Evolutionary conservation across 148 eudicot species (phyloP).

Genomic region (Rhododendron williamsianum): DNA sequence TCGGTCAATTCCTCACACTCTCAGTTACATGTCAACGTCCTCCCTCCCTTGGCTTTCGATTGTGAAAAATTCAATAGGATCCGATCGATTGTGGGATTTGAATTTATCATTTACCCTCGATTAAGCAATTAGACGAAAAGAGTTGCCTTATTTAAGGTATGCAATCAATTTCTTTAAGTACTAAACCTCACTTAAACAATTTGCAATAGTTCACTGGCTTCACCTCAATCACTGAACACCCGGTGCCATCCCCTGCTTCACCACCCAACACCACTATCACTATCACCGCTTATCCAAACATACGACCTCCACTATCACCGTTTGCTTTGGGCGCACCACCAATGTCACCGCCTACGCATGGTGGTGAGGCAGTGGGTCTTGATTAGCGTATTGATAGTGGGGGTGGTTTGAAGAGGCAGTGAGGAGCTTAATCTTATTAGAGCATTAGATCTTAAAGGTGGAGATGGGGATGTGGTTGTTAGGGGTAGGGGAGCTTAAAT

Average conservation of each 20-base stretch:
- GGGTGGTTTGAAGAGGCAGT: not conserved
- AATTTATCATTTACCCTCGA: not conserved
- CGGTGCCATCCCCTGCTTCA: not conserved
- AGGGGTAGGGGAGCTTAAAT: no score
- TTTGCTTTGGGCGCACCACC: not conserved
- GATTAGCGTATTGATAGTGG: not conserved
- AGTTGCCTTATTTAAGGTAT: not conserved
- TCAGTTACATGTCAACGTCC: not conserved
- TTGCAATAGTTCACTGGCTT: not conserved
- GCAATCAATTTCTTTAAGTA: not conserved
- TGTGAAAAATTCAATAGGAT: not conserved
- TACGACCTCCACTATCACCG: not conserved
- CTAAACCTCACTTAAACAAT: not conserved
- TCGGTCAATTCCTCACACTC: not conserved
- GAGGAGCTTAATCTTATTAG: not conserved
- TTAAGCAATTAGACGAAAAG: not conserved
- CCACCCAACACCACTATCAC: not conserved
- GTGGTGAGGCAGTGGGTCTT: not conserved
- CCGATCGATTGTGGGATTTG: not conserved
- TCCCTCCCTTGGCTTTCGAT: not conserved
- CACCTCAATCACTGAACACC: not conserved
- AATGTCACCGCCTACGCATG: not conserved
- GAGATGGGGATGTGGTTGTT: not conserved
- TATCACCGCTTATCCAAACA: not conserved
- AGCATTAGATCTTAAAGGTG: not conserved